A percentile compares a stretch with the other conserved stretches of the same genome.
phyloP scores from a whole-genome alignment of 1,139 yeast genomes.

The Debaryomyces subglobosus region DNA sequence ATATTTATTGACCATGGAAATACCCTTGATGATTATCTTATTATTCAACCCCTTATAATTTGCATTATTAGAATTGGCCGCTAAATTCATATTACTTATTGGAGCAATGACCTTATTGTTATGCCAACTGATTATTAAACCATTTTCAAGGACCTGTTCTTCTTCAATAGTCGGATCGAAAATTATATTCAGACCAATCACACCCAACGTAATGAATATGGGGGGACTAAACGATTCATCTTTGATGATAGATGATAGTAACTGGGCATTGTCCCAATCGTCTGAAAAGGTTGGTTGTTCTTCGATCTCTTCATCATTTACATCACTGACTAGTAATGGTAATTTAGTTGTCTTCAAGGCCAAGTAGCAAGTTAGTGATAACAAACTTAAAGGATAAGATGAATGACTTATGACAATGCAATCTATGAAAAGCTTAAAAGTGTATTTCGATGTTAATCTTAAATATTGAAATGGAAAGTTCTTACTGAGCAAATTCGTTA shows the following conservation, averaged over 20 bases:
- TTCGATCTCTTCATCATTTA: constrained; percentile 61
- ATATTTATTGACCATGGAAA: constrained; percentile 37
- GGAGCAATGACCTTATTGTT: constrained; percentile 68
- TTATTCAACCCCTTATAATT: constrained; percentile 45
- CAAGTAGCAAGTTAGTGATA: constrained; percentile 77
- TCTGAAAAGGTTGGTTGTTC: constrained; percentile 92
- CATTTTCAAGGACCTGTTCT: constrained; percentile 84
- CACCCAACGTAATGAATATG: constrained; percentile 71
- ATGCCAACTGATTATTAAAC: constrained; percentile 71
- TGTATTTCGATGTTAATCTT: constrained; percentile 69
- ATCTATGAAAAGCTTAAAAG: constrained; percentile 77
- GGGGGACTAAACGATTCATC: constrained; percentile 62
- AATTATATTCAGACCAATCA: constrained; percentile 66
- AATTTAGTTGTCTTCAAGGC: constrained; percentile 79
- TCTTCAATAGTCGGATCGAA: constrained; percentile 87
- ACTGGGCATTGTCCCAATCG: constrained; percentile 69
- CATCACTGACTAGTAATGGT: constrained; percentile 71
- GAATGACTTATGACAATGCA: constrained; percentile 70
- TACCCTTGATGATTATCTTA: constrained; percentile 28
- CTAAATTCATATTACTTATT: constrained; percentile 57
- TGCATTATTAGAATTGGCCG: constrained; percentile 42
- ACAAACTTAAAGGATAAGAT: constrained; percentile 73
- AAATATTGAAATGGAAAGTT: constrained; percentile 54
- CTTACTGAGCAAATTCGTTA: constrained; percentile 50
- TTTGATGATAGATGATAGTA: constrained; percentile 38